Conservation (phyloP, 805 yeast genomes). For the Candida hispaniensis region DNA sequence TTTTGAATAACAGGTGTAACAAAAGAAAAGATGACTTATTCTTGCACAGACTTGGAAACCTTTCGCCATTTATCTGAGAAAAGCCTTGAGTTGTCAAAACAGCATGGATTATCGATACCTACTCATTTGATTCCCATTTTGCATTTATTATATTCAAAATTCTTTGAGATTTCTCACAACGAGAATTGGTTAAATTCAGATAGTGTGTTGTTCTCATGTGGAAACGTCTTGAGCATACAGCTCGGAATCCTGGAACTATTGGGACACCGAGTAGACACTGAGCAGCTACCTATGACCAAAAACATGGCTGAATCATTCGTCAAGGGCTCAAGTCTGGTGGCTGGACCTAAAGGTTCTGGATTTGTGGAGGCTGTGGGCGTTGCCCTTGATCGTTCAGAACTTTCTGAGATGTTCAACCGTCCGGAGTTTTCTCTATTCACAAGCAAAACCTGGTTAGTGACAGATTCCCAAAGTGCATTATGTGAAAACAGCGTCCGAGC, state of each 20-base stretch:
- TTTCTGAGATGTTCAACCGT: constrained; percentile 11
- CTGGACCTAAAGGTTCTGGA: constrained; percentile 10
- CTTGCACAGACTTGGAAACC: too few relatives aligned
- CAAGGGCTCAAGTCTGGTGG: constrained; percentile 13
- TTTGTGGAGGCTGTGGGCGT: constrained; percentile 16
- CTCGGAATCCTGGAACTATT: constrained; percentile 3
- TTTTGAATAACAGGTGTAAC: too few relatives aligned
- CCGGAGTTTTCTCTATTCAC: constrained; percentile 9
- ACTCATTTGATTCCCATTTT: too few relatives aligned
- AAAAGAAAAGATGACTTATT: too few relatives aligned
- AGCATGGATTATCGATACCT: too few relatives aligned
- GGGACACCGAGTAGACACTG: constrained; percentile 10
- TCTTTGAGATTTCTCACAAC: too few relatives aligned
- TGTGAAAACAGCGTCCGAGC: constrained; percentile 2
- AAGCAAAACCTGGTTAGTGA: constrained; percentile 11
- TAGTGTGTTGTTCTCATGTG: constrained; percentile 10
- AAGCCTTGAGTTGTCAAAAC: too few relatives aligned
- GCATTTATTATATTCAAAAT: too few relatives aligned
- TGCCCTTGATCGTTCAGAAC: constrained; percentile 9
- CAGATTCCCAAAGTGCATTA: constrained; percentile 3
- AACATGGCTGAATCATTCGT: constrained; percentile 9
- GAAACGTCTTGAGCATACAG: constrained; percentile 13
- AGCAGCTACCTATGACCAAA: constrained; percentile 3
- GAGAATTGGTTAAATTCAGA: constrained; percentile 14
- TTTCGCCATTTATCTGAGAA: too few relatives aligned